Conservation (phyloP, 2,329 filamentous ascomycete genomes). For the Fusarium goolgardi region DNA sequence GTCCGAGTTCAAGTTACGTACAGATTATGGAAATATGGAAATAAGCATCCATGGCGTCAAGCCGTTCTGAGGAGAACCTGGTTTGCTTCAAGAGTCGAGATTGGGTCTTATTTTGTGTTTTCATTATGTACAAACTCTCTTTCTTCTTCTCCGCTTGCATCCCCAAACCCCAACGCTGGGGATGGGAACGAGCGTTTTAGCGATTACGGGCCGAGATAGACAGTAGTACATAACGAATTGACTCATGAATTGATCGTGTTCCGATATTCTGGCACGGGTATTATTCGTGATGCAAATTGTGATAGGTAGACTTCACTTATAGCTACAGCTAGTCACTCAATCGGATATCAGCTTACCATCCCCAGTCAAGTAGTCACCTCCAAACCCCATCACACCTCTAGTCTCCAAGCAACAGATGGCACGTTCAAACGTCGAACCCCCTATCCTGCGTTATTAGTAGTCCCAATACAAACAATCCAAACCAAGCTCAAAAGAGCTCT, state of each 20-base stretch:
- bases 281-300: not conserved
- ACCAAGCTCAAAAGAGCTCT: not conserved
- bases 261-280: not conserved
- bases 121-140: slow-evolving; percentile 26
- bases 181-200: not conserved
- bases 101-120: slow-evolving; percentile 14
- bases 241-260: slow-evolving; percentile 6
- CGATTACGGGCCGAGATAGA: slow-evolving; percentile 14
- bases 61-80: slow-evolving; percentile 36
- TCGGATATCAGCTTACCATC: slow-evolving; percentile 6
- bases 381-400: not conserved
- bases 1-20: slow-evolving; percentile 26
- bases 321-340: not conserved
- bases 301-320: not conserved
- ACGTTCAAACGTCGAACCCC: not conserved
- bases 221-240: not conserved
- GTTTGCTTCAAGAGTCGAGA: slow-evolving; percentile 4
- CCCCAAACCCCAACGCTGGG: not conserved
- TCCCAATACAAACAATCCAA: not conserved
- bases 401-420: slow-evolving; percentile 6
- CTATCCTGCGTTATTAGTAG: slow-evolving; percentile 2
- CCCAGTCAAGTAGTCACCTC: not conserved
- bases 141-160: slow-evolving; percentile 23
- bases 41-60: slow-evolving; percentile 35
- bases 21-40: slow-evolving; percentile 27